Evolutionary conservation across 306 rosid species (phyloP).

Genomic region (Acacia melanoxylon): DNA sequence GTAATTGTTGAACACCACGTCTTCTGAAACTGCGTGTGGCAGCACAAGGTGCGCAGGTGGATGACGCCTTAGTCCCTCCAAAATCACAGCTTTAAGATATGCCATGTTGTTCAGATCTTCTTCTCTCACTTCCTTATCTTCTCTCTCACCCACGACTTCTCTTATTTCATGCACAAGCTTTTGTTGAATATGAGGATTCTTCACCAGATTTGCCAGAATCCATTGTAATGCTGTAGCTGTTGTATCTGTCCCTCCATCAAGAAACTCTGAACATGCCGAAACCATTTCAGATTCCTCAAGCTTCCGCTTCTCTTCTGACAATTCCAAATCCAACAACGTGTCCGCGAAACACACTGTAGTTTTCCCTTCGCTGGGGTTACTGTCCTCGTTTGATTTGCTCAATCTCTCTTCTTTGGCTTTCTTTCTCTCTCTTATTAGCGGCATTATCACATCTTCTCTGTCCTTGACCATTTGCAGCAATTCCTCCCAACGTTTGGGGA

Average conservation of each 20-base stretch:
- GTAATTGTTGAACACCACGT: background rate
- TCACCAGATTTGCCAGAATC: slow-evolving; percentile 6
- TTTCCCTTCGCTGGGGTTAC: background rate
- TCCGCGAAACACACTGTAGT: background rate
- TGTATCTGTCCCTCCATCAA: background rate
- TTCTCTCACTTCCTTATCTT: background rate
- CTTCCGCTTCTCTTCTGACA: background rate
- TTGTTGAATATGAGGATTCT: background rate
- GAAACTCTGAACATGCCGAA: background rate
- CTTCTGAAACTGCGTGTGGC: background rate
- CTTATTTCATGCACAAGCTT: background rate
- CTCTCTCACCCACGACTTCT: background rate
- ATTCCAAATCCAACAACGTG: background rate
- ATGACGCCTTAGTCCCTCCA: slow-evolving; percentile 8
- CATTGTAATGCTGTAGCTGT: slow-evolving; percentile 1
- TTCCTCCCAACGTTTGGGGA: no score
- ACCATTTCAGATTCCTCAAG: background rate
- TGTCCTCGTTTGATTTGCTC: background rate
- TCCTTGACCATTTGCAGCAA: no score
- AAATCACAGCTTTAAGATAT: slow-evolving; percentile 1
- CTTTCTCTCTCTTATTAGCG: background rate
- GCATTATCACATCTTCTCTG: no score
- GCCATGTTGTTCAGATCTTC: background rate
- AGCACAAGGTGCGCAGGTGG: no score
- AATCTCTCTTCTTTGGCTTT: background rate